phyloP scores from a whole-genome alignment of 768 basidiomycete species.

The Podaxis sp. region DNA sequence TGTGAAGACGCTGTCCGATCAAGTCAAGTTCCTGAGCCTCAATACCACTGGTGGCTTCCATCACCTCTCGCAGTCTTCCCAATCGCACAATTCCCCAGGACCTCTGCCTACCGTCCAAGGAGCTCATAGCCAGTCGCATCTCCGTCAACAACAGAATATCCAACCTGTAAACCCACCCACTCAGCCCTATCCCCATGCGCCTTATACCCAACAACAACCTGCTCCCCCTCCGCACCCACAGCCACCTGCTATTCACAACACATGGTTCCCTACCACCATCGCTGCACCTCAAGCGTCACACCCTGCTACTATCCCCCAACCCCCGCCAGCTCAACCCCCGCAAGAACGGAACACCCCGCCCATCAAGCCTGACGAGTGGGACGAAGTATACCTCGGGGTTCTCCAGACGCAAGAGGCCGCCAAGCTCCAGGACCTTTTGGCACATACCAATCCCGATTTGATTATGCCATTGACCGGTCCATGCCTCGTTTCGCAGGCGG shows the following conservation, averaged over 20 bases:
- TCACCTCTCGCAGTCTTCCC: conserved; percentile 41
- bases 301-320: conserved; percentile 67
- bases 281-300: conserved; percentile 84
- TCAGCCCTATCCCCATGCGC: conserved; percentile 10
- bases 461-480: conserved; percentile 75
- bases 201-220: conserved; percentile 37
- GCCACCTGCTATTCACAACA: conserved; percentile 39
- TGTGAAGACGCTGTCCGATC: conserved; percentile 72
- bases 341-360: conserved; percentile 49
- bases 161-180: conserved; percentile 31
- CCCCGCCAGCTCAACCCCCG: conserved; percentile 33
- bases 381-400: conserved; percentile 76
- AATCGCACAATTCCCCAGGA: conserved; percentile 40
- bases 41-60: conserved; percentile 37
- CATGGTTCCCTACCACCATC: conserved; percentile 65
- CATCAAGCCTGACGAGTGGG: conserved; percentile 75
- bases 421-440: conserved; percentile 73
- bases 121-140: conserved; percentile 33
- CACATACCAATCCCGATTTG: conserved; percentile 73
- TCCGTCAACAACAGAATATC: conserved; percentile 39
- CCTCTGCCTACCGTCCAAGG: conserved; percentile 33
- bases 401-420: conserved; percentile 71
- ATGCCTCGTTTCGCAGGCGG: conserved; percentile 77
- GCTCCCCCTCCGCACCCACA: conserved; percentile 32
- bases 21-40: conserved; percentile 75